These are phyloP conservation scores for Fibroporia radiculosa DNA, from an alignment of 768 basidiomycete genomes.

Conservation along the genomic window DNA sequence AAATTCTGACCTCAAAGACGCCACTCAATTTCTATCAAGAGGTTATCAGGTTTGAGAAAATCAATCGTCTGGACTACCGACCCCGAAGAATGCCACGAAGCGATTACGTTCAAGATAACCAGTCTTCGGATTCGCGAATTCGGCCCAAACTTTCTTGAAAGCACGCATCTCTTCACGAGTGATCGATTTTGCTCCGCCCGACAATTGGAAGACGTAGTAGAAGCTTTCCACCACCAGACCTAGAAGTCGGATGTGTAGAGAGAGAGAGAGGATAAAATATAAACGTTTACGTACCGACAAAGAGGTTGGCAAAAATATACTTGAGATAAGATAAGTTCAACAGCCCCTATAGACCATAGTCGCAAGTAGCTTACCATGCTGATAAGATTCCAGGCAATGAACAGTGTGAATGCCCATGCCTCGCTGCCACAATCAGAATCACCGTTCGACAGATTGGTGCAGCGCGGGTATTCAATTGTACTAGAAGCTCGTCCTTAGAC, in stretches of 20 bases:
- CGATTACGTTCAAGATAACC: slow-evolving; percentile 66
- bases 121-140: slow-evolving; percentile 70
- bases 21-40: slow-evolving; percentile 64
- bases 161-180: slow-evolving; percentile 87
- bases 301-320: slow-evolving; percentile 97
- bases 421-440: slow-evolving; percentile 86
- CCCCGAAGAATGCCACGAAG: slow-evolving; percentile 76
- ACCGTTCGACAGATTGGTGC: slow-evolving; percentile 46
- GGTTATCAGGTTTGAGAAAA: background rate
- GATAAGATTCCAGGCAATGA: slow-evolving; percentile 91
- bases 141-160: slow-evolving; percentile 93
- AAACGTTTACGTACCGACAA: slow-evolving; percentile 53
- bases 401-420: slow-evolving; percentile 76
- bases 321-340: slow-evolving; percentile 23
- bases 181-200: slow-evolving; percentile 73
- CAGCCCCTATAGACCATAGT: background rate
- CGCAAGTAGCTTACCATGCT: slow-evolving; percentile 64
- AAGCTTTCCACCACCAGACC: slow-evolving; percentile 95
- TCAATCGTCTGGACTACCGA: slow-evolving; percentile 33
- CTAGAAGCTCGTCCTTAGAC: too few species aligned
- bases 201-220: slow-evolving; percentile 88
- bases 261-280: background rate
- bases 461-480: slow-evolving; percentile 69
- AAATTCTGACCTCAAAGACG: slow-evolving; percentile 83
- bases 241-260: slow-evolving; percentile 16